Evolutionary conservation across 2,329 filamentous ascomycete genomes (phyloP), one percentile per base, ranked within the genome.

Genomic region (Aspergillus viridinutans): DNA sequence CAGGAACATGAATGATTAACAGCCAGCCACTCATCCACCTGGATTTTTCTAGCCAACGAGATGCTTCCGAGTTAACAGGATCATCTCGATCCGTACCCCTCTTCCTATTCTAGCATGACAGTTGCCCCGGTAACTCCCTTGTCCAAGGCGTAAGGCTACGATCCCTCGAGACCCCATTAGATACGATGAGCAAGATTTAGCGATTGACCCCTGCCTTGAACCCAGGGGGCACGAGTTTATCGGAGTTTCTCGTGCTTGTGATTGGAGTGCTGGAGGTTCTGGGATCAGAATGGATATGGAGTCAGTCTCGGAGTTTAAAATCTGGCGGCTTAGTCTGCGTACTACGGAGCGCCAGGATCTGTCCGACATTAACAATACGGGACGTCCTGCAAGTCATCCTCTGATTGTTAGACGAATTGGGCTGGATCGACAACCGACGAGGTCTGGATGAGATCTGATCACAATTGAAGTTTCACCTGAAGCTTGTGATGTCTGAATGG

Each of bases 61-160:
- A 50, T 26, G 26, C 48, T 28, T 35, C 54, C 23, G 50, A 50
- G 35, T 32, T 20, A 25, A 45, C 28, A 38, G 20, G 32, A 26
- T 35, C 29, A 25, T 51, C 43, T 53, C 53, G 43, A 49, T 58
- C 55, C 40, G 53, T 38, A n/a, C 25, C 48, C 25, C 23, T 23
- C 49, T 21, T 21, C 21, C 25, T 12, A 3, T 7, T 25, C 23
- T 3, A 17, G 23, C 23, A 23, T 54, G 42, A 10, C 35, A 49
- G 62, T 65, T 65, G 54, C 62, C 61, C 57, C 43, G 55, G 59
- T 57, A 65, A 65, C 63, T 65, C 59, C 63, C 63, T 63, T 61
- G 43, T 43, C 20, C 40, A 21, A 45, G 42, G 8, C 42, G 23
- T 45, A 45, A 45, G 42, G 42, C 42, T 45, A 23, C 42, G 42